Conservation (phyloP, 1,284 basidiomycete genomes). For the Pyrrhoderma lamaoense region DNA sequence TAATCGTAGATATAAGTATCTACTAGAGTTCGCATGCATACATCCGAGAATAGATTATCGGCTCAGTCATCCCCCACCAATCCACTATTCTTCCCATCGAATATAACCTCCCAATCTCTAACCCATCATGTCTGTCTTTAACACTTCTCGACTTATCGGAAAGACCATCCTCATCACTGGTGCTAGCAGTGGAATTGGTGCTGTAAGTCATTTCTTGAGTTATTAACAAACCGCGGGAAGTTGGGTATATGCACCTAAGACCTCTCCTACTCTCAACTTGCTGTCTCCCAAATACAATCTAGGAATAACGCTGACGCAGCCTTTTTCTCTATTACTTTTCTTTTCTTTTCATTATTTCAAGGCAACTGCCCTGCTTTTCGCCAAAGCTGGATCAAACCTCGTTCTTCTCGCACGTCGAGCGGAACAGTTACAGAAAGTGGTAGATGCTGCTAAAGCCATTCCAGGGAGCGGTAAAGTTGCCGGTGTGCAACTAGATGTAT, state of each 20-base stretch:
- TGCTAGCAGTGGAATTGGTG: conserved; percentile 78
- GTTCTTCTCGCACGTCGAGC: conserved; percentile 65
- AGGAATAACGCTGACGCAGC: too few relatives aligned
- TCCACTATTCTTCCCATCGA: too few relatives aligned
- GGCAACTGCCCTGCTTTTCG: conserved; percentile 71
- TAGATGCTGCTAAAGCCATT: conserved; percentile 54
- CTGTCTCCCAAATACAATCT: too few relatives aligned
- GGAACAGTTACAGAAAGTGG: conserved; percentile 58
- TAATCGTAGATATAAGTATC: too few relatives aligned
- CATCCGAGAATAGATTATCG: too few relatives aligned
- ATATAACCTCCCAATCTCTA: not conserved
- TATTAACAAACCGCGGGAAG: too few relatives aligned
- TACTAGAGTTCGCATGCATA: too few relatives aligned
- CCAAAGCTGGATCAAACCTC: conserved; percentile 74
- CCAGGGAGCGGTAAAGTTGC: conserved; percentile 66
- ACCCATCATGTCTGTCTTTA: conserved; percentile 65
- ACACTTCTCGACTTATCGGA: conserved; percentile 65
- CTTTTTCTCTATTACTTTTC: not conserved
- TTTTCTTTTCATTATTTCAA: not conserved
- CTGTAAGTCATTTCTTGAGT: conserved; percentile 46
- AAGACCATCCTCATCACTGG: conserved; percentile 87
- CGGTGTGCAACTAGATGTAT: conserved; percentile 65
- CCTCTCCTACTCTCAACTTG: too few relatives aligned
- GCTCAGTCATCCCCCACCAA: too few relatives aligned
- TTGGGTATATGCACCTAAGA: not conserved